Evolutionary conservation across 2,329 filamentous ascomycete genomes (phyloP).

Genomic region (Huntiella abstrusa): DNA sequence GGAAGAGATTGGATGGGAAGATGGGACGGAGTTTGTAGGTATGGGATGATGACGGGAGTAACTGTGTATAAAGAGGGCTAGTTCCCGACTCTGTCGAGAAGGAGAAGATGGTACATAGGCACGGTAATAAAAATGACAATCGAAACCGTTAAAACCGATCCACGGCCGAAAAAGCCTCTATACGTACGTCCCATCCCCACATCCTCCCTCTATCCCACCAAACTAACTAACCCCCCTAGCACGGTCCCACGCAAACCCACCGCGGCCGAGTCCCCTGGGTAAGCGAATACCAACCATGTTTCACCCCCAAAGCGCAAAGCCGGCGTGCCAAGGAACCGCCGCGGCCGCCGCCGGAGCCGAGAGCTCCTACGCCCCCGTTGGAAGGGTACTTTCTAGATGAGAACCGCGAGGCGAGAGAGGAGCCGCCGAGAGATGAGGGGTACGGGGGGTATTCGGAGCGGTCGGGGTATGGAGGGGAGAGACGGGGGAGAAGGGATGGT

Average conservation of each 20-base stretch:
- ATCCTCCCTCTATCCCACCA: neutral
- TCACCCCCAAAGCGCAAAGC: neutral
- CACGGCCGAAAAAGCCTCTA: neutral
- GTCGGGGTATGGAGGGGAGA: too few relatives aligned
- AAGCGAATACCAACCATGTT: conserved; percentile 1
- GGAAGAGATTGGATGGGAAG: too few relatives aligned
- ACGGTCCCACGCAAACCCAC: neutral
- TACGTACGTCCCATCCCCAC: neutral
- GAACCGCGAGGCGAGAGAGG: neutral
- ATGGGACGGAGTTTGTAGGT: too few relatives aligned
- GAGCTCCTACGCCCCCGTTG: neutral
- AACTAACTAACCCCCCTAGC: neutral
- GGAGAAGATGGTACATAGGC: too few relatives aligned
- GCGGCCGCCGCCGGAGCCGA: neutral
- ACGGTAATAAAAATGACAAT: neutral
- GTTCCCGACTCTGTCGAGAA: too few relatives aligned
- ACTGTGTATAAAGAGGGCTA: too few relatives aligned
- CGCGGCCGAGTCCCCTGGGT: neutral
- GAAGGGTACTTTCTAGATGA: neutral
- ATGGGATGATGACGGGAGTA: too few relatives aligned
- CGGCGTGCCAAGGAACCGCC: neutral
- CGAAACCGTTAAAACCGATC: neutral
- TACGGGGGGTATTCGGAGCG: neutral
- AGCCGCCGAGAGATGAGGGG: too few relatives aligned
- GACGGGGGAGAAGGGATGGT: too few relatives aligned